These are phyloP conservation scores for Tephrocybe sp. DNA, from an alignment of 768 basidiomycete species.

Conservation along the genomic window DNA sequence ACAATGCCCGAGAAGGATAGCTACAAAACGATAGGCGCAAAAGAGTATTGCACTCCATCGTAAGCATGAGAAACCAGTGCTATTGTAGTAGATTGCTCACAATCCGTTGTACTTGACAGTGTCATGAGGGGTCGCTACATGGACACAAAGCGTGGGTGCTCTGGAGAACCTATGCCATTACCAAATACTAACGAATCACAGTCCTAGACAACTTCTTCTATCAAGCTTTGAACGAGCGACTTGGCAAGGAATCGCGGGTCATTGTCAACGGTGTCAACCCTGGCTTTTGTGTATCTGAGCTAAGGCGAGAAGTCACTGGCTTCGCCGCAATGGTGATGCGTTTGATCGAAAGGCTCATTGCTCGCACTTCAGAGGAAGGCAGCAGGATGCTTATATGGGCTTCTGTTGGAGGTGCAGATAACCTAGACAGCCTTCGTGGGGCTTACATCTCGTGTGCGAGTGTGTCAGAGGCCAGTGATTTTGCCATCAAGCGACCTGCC, in stretches of 20 bases:
- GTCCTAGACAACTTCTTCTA: slow-evolving; percentile 40
- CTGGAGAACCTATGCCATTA: slow-evolving; percentile 28
- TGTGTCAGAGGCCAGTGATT: slow-evolving; percentile 15
- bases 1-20: slow-evolving; percentile 18
- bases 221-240: slow-evolving; percentile 30
- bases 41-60: slow-evolving; percentile 17
- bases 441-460: slow-evolving; percentile 12
- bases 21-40: slow-evolving; percentile 23
- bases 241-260: slow-evolving; percentile 22
- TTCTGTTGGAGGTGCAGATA: slow-evolving; percentile 10
- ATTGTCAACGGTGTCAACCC: slow-evolving; percentile 38
- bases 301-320: slow-evolving; percentile 31
- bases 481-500: slow-evolving; percentile 8
- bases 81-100: background rate
- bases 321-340: slow-evolving; percentile 17
- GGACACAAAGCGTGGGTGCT: slow-evolving; percentile 32
- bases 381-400: slow-evolving; percentile 16
- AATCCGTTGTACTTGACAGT: slow-evolving; percentile 14
- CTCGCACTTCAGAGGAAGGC: slow-evolving; percentile 11
- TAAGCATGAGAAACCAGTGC: slow-evolving; percentile 17
- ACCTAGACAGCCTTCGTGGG: slow-evolving; percentile 13
- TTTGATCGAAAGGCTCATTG: slow-evolving; percentile 23
- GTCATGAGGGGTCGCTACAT: slow-evolving; percentile 19
- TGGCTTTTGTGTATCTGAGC: slow-evolving; percentile 38
- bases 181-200: slow-evolving; percentile 13